phyloP scores from a whole-genome alignment of 2,329 filamentous ascomycete species.

The Xylariaceae sp. region DNA sequence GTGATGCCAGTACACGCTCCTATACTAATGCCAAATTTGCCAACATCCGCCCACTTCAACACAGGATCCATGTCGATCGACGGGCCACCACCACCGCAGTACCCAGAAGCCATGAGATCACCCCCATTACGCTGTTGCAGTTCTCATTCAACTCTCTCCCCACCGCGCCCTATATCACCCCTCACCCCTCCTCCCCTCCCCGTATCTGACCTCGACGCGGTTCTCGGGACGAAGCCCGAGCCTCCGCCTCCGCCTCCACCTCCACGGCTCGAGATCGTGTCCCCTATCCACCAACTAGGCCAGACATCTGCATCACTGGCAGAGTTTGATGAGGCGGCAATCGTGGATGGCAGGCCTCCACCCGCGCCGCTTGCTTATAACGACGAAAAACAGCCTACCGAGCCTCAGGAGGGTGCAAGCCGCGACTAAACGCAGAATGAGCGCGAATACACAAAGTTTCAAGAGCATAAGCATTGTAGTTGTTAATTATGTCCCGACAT shows the following conservation, averaged over 20 bases:
- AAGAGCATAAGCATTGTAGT: too few relatives aligned
- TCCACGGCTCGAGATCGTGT: conserved; percentile 2
- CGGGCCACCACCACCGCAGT: conserved; percentile 9
- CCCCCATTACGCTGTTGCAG: not conserved
- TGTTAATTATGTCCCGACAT: too few relatives aligned
- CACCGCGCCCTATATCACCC: not conserved
- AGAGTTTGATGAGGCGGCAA: conserved; percentile 13
- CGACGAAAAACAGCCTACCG: too few relatives aligned
- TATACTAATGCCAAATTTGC: not conserved
- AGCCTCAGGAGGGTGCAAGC: too few relatives aligned
- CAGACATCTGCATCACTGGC: conserved; percentile 13
- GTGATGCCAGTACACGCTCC: not conserved
- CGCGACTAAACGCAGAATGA: too few relatives aligned
- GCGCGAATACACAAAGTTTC: too few relatives aligned
- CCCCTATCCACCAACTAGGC: conserved; percentile 15
- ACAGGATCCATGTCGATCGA: not conserved
- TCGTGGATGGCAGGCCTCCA: too few relatives aligned
- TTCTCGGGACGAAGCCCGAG: not conserved
- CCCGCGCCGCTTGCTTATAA: too few relatives aligned
- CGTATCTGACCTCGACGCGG: not conserved
- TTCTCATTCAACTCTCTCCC: not conserved
- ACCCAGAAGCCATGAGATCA: conserved; percentile 6
- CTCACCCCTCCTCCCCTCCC: not conserved
- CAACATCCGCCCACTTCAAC: not conserved
- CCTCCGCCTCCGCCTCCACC: not conserved